phyloP scores from a whole-genome alignment of 306 rosid species.

The Pachyrhizus erosus region DNA sequence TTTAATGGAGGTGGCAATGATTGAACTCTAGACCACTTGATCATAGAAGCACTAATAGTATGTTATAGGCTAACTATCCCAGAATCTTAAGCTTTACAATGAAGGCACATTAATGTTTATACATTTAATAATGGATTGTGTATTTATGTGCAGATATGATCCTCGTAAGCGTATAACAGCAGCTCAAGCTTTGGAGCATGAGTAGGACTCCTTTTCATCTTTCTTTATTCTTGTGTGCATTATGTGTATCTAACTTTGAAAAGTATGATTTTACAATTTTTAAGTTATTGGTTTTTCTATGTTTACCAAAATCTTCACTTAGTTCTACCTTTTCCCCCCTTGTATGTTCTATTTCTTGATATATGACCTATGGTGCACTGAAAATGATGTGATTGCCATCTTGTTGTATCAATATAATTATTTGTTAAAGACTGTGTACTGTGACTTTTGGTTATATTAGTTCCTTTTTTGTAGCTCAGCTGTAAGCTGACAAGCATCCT shows the following conservation, averaged over 20 bases:
- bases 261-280: not conserved
- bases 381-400: not conserved
- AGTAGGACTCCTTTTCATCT: slow-evolving; percentile 52
- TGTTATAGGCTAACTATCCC: not conserved
- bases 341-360: not conserved
- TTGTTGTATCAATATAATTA: not conserved
- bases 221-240: not conserved
- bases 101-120: not conserved
- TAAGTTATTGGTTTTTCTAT: not conserved
- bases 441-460: not conserved
- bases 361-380: not conserved
- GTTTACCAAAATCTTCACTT: not conserved
- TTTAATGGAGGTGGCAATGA: not conserved
- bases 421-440: not conserved
- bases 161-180: slow-evolving; percentile 85
- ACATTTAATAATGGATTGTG: not conserved
- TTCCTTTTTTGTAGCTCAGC: not conserved
- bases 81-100: not conserved
- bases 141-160: slow-evolving; percentile 74
- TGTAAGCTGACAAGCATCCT: slow-evolving; percentile 30
- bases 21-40: not conserved
- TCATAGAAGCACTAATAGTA: not conserved
- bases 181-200: slow-evolving; percentile 85
- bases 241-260: slow-evolving; percentile 1
- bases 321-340: not conserved